These are phyloP conservation scores for Cryptococcus maquisensis DNA, from an alignment of 1,284 basidiomycete genomes.

Conservation along the genomic window DNA sequence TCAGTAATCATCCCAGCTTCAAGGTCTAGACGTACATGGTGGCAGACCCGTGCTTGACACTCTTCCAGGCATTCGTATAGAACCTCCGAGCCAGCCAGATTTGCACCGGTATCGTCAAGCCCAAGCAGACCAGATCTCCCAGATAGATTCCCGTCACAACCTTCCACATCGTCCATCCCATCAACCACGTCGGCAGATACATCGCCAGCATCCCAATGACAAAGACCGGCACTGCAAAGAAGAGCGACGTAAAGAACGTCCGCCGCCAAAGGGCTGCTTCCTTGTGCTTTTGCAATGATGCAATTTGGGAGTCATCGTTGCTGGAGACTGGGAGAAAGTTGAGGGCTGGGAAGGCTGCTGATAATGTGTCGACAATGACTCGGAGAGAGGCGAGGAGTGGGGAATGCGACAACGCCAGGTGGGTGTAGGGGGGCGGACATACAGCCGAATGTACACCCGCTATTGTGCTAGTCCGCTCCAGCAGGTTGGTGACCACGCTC, in stretches of 20 bases:
- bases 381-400: conserved; percentile 68
- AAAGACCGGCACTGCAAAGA: conserved; percentile 89
- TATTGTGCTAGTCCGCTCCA: conserved; percentile 49
- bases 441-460: conserved; percentile 71
- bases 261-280: conserved; percentile 85
- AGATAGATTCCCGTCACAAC: conserved; percentile 69
- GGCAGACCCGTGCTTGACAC: conserved; percentile 79
- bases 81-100: conserved; percentile 87
- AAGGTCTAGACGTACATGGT: conserved; percentile 53
- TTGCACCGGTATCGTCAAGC: conserved; percentile 88
- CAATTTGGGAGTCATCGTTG: conserved; percentile 65
- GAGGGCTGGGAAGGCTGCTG: conserved; percentile 55
- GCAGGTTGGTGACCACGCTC: conserved; percentile 24
- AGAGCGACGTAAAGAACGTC: conserved; percentile 70
- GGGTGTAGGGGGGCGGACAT: conserved; percentile 67
- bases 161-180: conserved; percentile 47
- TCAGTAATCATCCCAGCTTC: neutral
- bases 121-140: conserved; percentile 73
- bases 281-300: conserved; percentile 83
- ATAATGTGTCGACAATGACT: conserved; percentile 78
- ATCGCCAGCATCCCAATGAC: conserved; percentile 84
- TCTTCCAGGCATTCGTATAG: conserved; percentile 85
- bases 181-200: conserved; percentile 52
- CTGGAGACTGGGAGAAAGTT: conserved; percentile 45
- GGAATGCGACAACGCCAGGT: conserved; percentile 75